phyloP scores from a whole-genome alignment of 2,329 filamentous ascomycete genomes.

The Alternaria sp. region DNA sequence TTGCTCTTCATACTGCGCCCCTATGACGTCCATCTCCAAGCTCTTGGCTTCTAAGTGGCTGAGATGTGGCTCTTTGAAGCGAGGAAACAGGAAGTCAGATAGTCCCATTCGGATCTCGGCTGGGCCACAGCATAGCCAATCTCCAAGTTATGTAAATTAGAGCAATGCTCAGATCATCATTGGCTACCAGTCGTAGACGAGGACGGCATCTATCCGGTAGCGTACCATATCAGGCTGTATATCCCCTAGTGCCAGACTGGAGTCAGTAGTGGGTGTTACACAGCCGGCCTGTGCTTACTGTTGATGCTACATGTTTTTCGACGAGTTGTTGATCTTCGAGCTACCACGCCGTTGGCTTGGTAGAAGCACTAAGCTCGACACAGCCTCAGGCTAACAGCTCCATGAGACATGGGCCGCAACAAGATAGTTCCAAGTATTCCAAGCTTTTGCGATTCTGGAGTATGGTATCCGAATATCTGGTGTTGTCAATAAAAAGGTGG shows the following conservation, averaged over 20 bases:
- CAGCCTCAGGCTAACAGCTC: background rate
- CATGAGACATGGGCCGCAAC: background rate
- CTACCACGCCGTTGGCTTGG: background rate
- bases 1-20: background rate
- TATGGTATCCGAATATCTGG: background rate
- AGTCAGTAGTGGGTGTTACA: background rate
- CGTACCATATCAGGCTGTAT: background rate
- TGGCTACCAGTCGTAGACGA: background rate
- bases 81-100: background rate
- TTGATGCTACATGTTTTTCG: background rate
- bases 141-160: background rate
- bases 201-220: background rate
- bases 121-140: constrained; percentile 9
- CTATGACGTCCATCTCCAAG: constrained; percentile 3
- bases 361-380: background rate
- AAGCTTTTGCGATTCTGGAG: background rate
- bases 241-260: background rate
- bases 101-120: constrained; percentile 2
- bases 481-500: constrained; percentile 5
- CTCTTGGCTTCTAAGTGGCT: background rate
- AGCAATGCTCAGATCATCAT: background rate
- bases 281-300: background rate
- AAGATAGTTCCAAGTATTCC: background rate
- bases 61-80: background rate
- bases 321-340: background rate